Evolutionary conservation across 2,329 filamentous ascomycete genomes (phyloP).

Genomic region (Mariannaea sp.): DNA sequence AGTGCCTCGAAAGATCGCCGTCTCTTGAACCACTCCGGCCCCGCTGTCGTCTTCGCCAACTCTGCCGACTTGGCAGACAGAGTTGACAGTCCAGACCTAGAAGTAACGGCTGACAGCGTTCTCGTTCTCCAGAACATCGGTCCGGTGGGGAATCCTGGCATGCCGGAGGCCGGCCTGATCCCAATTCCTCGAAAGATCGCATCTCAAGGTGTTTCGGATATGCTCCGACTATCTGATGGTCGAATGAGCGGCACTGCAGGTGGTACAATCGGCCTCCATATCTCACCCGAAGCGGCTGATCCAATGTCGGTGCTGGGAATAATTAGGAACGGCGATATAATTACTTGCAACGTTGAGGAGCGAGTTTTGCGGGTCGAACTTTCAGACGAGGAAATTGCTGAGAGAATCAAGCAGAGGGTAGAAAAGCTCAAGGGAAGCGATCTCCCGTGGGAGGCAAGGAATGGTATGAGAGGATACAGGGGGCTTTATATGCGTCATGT

Average conservation of each 20-base stretch:
- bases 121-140: constrained; percentile 88
- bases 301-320: constrained; percentile 79
- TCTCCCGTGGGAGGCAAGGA: constrained; percentile 44
- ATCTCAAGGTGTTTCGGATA: constrained; percentile 74
- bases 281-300: constrained; percentile 80
- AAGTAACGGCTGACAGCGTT: constrained; percentile 64
- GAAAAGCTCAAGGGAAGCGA: constrained; percentile 40
- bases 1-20: constrained; percentile 79
- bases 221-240: constrained; percentile 85
- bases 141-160: constrained; percentile 86
- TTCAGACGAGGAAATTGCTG: constrained; percentile 69
- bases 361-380: constrained; percentile 64
- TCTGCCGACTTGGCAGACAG: constrained; percentile 76
- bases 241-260: constrained; percentile 86
- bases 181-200: constrained; percentile 77
- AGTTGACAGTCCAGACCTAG: constrained; percentile 60
- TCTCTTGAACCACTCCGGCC: constrained; percentile 52
- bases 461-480: constrained; percentile 58
- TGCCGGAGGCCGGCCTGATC: constrained; percentile 79
- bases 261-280: constrained; percentile 88
- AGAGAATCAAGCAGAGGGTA: constrained; percentile 65
- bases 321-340: constrained; percentile 74
- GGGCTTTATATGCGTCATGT: constrained; percentile 64
- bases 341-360: constrained; percentile 77
- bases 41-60: constrained; percentile 69